Evolutionary conservation across 192 early-diverging fungal species (phyloP).

Genomic region (Backusella australiensis): DNA sequence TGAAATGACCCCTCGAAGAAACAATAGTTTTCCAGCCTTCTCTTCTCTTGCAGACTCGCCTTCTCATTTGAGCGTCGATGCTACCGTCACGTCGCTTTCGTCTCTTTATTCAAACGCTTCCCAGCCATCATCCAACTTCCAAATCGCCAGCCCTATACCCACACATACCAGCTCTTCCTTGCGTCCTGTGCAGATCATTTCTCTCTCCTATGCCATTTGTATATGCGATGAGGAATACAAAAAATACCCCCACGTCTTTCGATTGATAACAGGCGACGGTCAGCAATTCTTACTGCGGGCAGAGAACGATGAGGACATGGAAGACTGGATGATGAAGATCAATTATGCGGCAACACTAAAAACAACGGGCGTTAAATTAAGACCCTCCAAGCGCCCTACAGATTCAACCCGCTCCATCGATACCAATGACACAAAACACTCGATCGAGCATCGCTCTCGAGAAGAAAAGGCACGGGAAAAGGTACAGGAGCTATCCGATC

Average conservation of each 20-base stretch:
- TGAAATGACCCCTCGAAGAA: not conserved
- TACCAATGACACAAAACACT: not conserved
- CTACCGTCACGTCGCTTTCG: conserved; percentile 1
- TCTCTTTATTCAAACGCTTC: conserved; percentile 16
- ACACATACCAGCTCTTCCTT: conserved; percentile 4
- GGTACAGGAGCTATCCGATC: conserved; percentile 13
- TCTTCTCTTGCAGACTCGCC: conserved; percentile 12
- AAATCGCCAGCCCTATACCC: conserved; percentile 6
- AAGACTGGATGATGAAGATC: conserved; percentile 79
- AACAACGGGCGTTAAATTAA: conserved; percentile 46
- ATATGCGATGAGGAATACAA: conserved; percentile 66
- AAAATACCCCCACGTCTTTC: conserved; percentile 82
- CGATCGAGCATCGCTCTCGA: conserved; percentile 5
- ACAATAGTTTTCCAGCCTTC: conserved; percentile 7
- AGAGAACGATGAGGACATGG: conserved; percentile 63
- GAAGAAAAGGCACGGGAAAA: conserved; percentile 16
- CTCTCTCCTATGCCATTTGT: conserved; percentile 64
- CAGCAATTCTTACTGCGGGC: conserved; percentile 74
- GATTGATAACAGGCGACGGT: conserved; percentile 65
- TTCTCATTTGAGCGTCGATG: not conserved
- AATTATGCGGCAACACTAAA: conserved; percentile 81
- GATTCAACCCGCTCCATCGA: not conserved
- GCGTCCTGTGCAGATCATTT: conserved; percentile 45
- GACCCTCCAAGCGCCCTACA: conserved; percentile 9
- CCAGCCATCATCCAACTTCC: not conserved